phyloP scores from a whole-genome alignment of 352 stramenopile genomes.

The Pilasporangium apinafurcum region DNA sequence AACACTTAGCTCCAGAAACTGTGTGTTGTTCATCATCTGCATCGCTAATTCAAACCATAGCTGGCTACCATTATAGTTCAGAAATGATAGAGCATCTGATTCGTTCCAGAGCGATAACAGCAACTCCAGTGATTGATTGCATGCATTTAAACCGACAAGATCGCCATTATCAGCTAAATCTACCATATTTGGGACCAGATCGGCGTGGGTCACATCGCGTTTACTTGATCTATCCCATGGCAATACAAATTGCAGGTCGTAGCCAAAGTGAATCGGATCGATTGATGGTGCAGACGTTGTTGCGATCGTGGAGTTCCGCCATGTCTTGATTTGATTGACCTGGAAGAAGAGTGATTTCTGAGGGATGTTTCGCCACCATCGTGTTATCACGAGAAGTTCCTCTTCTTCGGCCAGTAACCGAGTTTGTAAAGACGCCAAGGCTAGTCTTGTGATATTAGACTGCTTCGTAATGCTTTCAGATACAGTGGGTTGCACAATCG shows the following conservation, averaged over 20 bases:
- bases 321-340: slow-evolving; percentile 24
- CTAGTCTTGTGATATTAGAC: slow-evolving; percentile 29
- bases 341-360: slow-evolving; percentile 40
- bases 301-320: too few species aligned
- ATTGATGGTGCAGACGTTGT: slow-evolving; percentile 1
- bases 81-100: slow-evolving; percentile 24
- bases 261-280: slow-evolving; percentile 42
- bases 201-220: slow-evolving; percentile 11
- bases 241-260: slow-evolving; percentile 33
- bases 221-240: slow-evolving; percentile 10
- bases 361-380: slow-evolving; percentile 35
- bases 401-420: slow-evolving; percentile 21
- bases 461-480: slow-evolving; percentile 13
- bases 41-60: slow-evolving; percentile 17
- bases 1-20: neutral
- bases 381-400: slow-evolving; percentile 18
- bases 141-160: slow-evolving; percentile 13
- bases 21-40: slow-evolving; percentile 6
- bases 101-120: slow-evolving; percentile 32
- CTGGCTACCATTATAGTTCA: slow-evolving; percentile 17
- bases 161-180: neutral
- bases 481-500: slow-evolving; percentile 20
- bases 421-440: slow-evolving; percentile 25
- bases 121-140: slow-evolving; percentile 20
- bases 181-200: slow-evolving; percentile 33